Evolutionary conservation across 495 filamentous ascomycete genomes (phyloP).

Genomic region (Tuber melanosporum): DNA sequence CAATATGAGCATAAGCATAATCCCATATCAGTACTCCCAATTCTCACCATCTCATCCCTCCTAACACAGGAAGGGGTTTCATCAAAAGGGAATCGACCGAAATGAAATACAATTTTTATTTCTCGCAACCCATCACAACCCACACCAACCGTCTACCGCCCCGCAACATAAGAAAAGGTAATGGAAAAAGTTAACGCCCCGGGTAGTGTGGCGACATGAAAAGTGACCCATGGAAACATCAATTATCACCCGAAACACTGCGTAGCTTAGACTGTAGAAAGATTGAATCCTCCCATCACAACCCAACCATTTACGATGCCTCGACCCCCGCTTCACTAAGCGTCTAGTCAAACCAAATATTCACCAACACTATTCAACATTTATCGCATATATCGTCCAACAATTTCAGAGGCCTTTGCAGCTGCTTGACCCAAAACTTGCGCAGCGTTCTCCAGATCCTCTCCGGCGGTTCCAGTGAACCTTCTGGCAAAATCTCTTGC

Average conservation of each 20-base stretch:
- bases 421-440: slow-evolving; percentile 78
- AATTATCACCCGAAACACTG: background rate
- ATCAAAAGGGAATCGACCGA: background rate
- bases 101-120: slow-evolving; percentile 3
- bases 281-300: background rate
- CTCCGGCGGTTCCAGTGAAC: slow-evolving; percentile 89
- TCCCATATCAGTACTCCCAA: background rate
- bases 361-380: background rate
- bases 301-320: background rate
- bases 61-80: background rate
- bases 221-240: background rate
- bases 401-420: slow-evolving; percentile 75
- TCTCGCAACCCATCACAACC: background rate
- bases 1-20: background rate
- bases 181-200: background rate
- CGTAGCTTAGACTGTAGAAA: background rate
- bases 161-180: background rate
- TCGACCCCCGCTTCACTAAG: background rate
- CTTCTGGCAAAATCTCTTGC: slow-evolving; percentile 91
- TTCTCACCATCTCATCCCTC: background rate
- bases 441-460: slow-evolving; percentile 86
- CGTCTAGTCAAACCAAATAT: background rate
- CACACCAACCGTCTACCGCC: background rate
- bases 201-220: background rate
- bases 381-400: slow-evolving; percentile 65